A percentile compares a stretch with the other conserved stretches of the same genome.
These are phyloP conservation scores for Cicer arietinum DNA, from an alignment of 306 rosid species.

Conservation along the genomic window DNA sequence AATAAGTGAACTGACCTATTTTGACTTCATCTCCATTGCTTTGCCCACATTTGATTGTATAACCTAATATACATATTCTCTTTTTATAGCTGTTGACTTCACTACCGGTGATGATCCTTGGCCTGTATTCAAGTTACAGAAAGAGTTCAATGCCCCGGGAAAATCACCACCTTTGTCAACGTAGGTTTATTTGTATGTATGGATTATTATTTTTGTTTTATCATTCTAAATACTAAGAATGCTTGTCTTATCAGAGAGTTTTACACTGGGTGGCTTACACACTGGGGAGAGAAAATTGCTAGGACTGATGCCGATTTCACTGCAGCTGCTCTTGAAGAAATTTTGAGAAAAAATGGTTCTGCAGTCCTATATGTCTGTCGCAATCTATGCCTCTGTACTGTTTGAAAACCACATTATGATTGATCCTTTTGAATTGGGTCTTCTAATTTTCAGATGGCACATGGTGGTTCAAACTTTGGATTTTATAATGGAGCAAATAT, in stretches of 20 bases:
- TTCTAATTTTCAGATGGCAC: constrained; percentile 76
- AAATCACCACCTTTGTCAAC: constrained; percentile 92
- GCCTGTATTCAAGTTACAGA: constrained; percentile 92
- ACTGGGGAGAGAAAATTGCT: constrained; percentile 89
- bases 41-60: constrained; percentile 24
- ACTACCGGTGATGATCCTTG: constrained; percentile 79
- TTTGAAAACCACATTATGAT: constrained; percentile 32
- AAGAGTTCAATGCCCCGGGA: constrained; percentile 89
- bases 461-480: constrained; percentile 97
- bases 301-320: constrained; percentile 73
- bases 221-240: constrained; percentile 43
- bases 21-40: constrained; percentile 15
- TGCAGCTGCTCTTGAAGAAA: constrained; percentile 71
- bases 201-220: constrained; percentile 39
- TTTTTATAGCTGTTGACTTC: constrained; percentile 86
- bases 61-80: constrained; percentile 37
- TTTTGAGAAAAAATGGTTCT: constrained; percentile 83
- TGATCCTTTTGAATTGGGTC: constrained; percentile 35
- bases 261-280: constrained; percentile 98
- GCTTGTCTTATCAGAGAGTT: constrained; percentile 74
- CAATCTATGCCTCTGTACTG: constrained; percentile 31
- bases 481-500: constrained; percentile 92
- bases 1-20: background rate
- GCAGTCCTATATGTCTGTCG: constrained; percentile 82
- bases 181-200: constrained; percentile 58